phyloP scores from a whole-genome alignment of 2,329 filamentous ascomycete genomes.

The Microcera coccophila region DNA sequence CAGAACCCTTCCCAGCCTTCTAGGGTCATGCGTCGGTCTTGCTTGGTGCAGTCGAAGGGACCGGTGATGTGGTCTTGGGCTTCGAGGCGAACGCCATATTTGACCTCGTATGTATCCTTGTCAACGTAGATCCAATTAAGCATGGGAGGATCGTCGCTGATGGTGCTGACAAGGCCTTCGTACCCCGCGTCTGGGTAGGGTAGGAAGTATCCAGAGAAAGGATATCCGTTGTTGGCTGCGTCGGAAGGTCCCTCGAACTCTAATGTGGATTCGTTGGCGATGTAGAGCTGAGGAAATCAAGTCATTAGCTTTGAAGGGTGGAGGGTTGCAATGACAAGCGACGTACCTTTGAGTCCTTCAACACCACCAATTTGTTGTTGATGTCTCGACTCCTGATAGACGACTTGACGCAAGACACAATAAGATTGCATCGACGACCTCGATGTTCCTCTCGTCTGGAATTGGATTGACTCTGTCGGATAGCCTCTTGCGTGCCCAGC shows the following conservation, averaged over 20 bases:
- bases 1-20: constrained; percentile 49
- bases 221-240: constrained; percentile 50
- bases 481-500: constrained; percentile 44
- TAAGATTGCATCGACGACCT: constrained; percentile 45
- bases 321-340: too few species aligned
- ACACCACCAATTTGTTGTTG: constrained; percentile 42
- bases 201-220: constrained; percentile 54
- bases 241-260: constrained; percentile 24
- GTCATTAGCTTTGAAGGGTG: background rate
- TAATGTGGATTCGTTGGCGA: constrained; percentile 25
- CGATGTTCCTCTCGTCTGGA: constrained; percentile 45
- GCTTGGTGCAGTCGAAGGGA: constrained; percentile 49
- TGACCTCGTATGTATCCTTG: constrained; percentile 42
- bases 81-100: constrained; percentile 42
- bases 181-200: constrained; percentile 52
- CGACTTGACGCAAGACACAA: constrained; percentile 45
- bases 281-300: constrained; percentile 22
- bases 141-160: constrained; percentile 46
- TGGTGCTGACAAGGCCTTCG: constrained; percentile 46
- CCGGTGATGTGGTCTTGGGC: constrained; percentile 44
- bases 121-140: constrained; percentile 51
- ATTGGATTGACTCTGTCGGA: constrained; percentile 45
- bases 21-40: constrained; percentile 48
- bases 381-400: constrained; percentile 41
- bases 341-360: constrained; percentile 40